Evolutionary conservation across 441 rosid species (phyloP).

Genomic region (Bocquillonia castaneifolia): DNA sequence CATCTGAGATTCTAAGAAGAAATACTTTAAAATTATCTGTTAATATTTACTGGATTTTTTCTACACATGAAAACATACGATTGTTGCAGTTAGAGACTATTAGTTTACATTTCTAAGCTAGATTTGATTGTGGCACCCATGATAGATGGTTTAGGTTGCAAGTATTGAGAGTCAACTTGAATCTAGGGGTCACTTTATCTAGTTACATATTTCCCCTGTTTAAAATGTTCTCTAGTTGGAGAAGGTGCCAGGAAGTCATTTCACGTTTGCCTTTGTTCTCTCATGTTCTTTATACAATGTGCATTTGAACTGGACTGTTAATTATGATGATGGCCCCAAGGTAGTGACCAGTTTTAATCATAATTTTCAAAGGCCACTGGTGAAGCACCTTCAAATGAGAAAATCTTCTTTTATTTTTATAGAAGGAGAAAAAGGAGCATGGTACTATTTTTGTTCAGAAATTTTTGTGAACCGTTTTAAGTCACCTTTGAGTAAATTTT

Average conservation of each 20-base stretch:
- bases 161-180: not conserved
- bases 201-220: not conserved
- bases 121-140: not conserved
- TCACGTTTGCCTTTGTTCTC: not conserved
- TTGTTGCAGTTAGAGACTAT: not conserved
- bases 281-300: not conserved
- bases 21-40: not conserved
- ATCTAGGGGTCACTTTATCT: no score
- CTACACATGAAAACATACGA: not conserved
- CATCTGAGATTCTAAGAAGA: not conserved
- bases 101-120: slow-evolving; percentile 2
- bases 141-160: not conserved
- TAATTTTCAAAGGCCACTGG: not conserved
- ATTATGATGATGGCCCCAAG: not conserved
- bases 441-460: not conserved
- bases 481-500: no score
- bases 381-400: no score
- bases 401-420: no score
- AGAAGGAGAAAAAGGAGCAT: not conserved
- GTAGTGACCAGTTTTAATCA: not conserved
- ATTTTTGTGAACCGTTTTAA: not conserved
- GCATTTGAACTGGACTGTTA: no score
- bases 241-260: not conserved
- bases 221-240: not conserved
- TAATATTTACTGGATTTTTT: not conserved